Percentiles rank a stretch among this genome's conserved stretches.
These are phyloP conservation scores for Debaryomyces prosopidis DNA, from an alignment of 805 yeast species.

Conservation along the genomic window DNA sequence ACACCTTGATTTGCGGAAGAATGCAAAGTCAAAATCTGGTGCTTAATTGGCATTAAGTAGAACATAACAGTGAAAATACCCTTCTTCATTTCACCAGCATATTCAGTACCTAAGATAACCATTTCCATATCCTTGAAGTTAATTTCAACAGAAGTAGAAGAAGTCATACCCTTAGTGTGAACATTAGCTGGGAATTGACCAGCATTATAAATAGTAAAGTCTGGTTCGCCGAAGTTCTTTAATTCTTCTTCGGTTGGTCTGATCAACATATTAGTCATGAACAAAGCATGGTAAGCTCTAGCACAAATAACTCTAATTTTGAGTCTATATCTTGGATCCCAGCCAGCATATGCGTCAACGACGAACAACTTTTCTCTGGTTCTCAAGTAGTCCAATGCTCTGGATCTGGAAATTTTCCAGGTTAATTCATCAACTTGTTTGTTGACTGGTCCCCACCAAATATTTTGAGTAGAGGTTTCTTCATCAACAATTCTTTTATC, in stretches of 20 bases:
- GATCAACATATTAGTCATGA: conserved; percentile 97
- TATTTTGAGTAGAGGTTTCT: conserved; percentile 73
- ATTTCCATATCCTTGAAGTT: conserved; percentile 97
- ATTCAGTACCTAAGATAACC: conserved; percentile 98
- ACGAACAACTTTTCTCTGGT: conserved; percentile 93
- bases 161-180: conserved; percentile 96
- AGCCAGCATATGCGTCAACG: conserved; percentile 96
- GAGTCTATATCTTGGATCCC: conserved; percentile 98
- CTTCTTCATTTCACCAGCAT: conserved; percentile 99
- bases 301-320: conserved; percentile 96
- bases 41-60: conserved; percentile 94
- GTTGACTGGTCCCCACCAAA: conserved; percentile 99
- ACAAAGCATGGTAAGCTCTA: conserved; percentile 96
- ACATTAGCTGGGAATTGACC: conserved; percentile 99
- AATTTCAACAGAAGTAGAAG: conserved; percentile 92
- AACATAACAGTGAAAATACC: conserved; percentile 99
- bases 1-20: conserved; percentile 93
- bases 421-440: conserved; percentile 91
- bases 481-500: conserved; percentile 98
- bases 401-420: conserved; percentile 92
- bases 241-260: conserved; percentile 92
- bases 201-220: conserved; percentile 96
- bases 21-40: conserved; percentile 89
- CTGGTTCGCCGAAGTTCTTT: conserved; percentile 91
- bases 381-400: conserved; percentile 95